Percentiles rank a stretch among this genome's conserved stretches.
Conservation (phyloP, 345 rosid genomes). For the Turnera subulata region DNA sequence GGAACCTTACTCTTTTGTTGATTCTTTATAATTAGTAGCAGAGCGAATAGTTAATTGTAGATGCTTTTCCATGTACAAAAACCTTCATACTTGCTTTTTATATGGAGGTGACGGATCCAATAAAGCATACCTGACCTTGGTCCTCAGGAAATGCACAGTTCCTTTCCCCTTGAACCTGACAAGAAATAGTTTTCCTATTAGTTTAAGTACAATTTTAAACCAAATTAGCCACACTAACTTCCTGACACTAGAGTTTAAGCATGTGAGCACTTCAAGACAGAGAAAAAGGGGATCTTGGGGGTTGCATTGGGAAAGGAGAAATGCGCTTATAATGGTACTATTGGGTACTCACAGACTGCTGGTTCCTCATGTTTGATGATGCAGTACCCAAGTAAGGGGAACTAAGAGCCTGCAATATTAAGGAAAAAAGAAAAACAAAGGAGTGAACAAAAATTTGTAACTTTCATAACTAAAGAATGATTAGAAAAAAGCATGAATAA, state of each 20-base stretch:
- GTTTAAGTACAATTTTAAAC: neutral
- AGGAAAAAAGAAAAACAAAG: neutral
- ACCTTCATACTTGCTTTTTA: neutral
- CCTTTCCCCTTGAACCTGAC: slow-evolving; percentile 17
- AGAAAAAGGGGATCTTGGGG: slow-evolving; percentile 4
- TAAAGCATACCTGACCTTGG: slow-evolving; percentile 22
- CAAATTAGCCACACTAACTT: neutral
- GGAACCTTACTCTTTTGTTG: slow-evolving; percentile 18
- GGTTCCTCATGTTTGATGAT: slow-evolving; percentile 38
- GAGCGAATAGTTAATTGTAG: neutral
- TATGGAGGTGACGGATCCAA: slow-evolving; percentile 23
- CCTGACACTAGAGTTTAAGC: neutral
- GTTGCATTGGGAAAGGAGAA: slow-evolving; percentile 26
- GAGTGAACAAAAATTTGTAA: slow-evolving; percentile 7
- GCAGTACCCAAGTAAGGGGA: slow-evolving; percentile 42
- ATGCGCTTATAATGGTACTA: neutral
- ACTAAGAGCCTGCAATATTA: slow-evolving; percentile 46
- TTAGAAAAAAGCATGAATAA: slow-evolving; percentile 18
- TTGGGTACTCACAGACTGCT: slow-evolving; percentile 38
- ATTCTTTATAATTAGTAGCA: neutral
- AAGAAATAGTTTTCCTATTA: slow-evolving; percentile 2
- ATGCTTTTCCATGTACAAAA: neutral
- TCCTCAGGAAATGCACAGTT: slow-evolving; percentile 24
- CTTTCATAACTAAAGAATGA: slow-evolving; percentile 22
- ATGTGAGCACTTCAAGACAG: too few species aligned